Evolutionary conservation across 257 asterid species (phyloP), one percentile per base, ranked within the genome.

Genomic region (Henckelia pumila): DNA sequence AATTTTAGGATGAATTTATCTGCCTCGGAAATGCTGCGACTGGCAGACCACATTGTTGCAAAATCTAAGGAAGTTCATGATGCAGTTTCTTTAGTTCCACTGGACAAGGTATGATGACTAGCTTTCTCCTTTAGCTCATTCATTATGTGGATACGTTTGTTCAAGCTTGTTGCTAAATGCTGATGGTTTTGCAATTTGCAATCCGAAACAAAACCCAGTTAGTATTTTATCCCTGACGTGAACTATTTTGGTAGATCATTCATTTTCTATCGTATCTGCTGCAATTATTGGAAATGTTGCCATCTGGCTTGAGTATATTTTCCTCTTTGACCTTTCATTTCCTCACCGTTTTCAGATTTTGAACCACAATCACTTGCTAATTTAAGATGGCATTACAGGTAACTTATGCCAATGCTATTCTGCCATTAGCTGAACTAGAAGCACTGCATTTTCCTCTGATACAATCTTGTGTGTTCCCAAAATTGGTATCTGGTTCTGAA

Each of bases 391-490:
- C 75, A 29, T 63, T 50, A 50, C 82, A 93, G 99, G 96, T 84
- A 58, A 76, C 85, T 40, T 93, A 78, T 84, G 85, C 84, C 73
- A 93, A 88, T 75, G 82, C 86, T 71, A 68, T 90, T 64, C 73
- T 77, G 47, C 92, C 86, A 8, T 75, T 93, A 80, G 96, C 88
- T 60, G 97, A 88, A 71, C 56, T 93, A 75, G 97, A 93, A 84
- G 96, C 92, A 76, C 83, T 81, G 2, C 99, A 90, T 35, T 93
- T 88, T 81, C 96, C 99, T 59, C 79, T 88, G 71, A 78, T 88
- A 70, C 99, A 93, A 73, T 93, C 99, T 64, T 90, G 99, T 73
- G 80, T 84, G 66, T 84, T 93, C 74, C 96, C 92, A 26, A 93
- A 88, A 75, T 73, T 86, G 78, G 88, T 93, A 47, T 84, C 99